A percentile compares a stretch with the other conserved stretches of the same genome.
phyloP scores from a whole-genome alignment of 768 basidiomycete genomes.

The Termitomyces sp. region DNA sequence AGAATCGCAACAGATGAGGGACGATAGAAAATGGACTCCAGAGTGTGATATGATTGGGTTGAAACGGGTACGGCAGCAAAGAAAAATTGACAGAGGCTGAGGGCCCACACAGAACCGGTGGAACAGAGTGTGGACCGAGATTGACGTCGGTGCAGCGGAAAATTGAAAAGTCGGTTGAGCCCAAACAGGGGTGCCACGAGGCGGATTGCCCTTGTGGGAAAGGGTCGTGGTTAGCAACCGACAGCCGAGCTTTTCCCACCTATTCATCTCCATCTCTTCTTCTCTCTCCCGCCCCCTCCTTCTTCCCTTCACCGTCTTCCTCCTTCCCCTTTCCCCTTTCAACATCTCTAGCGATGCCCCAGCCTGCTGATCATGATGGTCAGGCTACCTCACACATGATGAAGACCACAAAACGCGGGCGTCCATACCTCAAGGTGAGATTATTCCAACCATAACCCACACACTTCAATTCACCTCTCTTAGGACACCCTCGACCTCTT shows the following conservation, averaged over 20 bases:
- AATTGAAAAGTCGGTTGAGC: constrained; percentile 11
- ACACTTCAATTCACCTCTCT: not conserved
- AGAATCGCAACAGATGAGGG: not conserved
- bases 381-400: constrained; percentile 89
- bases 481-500: constrained; percentile 99
- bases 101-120: not conserved
- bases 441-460: constrained; percentile 8
- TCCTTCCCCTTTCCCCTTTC: constrained; percentile 20
- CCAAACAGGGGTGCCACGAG: constrained; percentile 14
- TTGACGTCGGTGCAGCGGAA: constrained; percentile 12
- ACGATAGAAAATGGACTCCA: not conserved
- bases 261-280: constrained; percentile 22
- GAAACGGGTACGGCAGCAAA: not conserved
- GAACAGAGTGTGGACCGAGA: constrained; percentile 2
- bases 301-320: constrained; percentile 9
- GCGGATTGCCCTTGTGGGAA: constrained; percentile 35
- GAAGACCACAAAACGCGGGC: constrained; percentile 96
- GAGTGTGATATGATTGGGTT: not conserved
- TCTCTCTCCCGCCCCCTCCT: constrained; percentile 15
- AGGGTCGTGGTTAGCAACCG: constrained; percentile 39
- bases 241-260: constrained; percentile 34
- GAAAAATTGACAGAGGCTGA: not conserved
- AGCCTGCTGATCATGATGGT: constrained; percentile 38
- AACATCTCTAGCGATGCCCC: constrained; percentile 29
- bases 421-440: constrained; percentile 86